A percentile compares a stretch with the other conserved stretches of the same genome.
These are phyloP conservation scores for Cercophora newfieldiana DNA, from an alignment of 495 filamentous ascomycete species.

Conservation along the genomic window DNA sequence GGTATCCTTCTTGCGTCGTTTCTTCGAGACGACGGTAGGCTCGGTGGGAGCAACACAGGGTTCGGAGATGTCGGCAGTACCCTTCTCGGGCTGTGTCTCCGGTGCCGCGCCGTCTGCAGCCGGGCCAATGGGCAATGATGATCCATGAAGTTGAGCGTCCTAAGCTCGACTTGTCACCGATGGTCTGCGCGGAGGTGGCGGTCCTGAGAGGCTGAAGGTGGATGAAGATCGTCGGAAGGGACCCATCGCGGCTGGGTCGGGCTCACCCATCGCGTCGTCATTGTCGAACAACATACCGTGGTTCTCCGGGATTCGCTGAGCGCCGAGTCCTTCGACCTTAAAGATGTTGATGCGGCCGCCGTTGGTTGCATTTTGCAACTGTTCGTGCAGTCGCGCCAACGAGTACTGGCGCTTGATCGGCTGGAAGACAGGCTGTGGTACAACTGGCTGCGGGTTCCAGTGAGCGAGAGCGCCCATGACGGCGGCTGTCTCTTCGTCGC, in stretches of 20 bases:
- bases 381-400: slow-evolving; percentile 83
- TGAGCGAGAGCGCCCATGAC: slow-evolving; percentile 82
- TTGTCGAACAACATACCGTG: slow-evolving; percentile 40
- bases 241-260: slow-evolving; percentile 38
- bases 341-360: slow-evolving; percentile 58
- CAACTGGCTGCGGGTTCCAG: slow-evolving; percentile 70
- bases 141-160: slow-evolving; percentile 3
- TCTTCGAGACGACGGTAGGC: not conserved
- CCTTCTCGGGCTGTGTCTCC: not conserved
- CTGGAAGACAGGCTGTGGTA: slow-evolving; percentile 62
- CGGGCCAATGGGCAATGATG: not conserved
- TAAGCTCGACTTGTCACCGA: slow-evolving; percentile 33
- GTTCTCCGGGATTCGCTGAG: slow-evolving; percentile 48
- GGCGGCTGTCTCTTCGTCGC: slow-evolving; percentile 85
- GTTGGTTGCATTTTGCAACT: slow-evolving; percentile 73
- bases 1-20: not conserved
- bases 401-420: slow-evolving; percentile 74
- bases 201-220: slow-evolving; percentile 46
- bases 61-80: not conserved
- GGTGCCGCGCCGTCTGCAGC: not conserved
- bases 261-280: slow-evolving; percentile 50
- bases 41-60: not conserved
- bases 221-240: slow-evolving; percentile 40
- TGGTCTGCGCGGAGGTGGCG: slow-evolving; percentile 39
- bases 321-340: slow-evolving; percentile 47